These are phyloP conservation scores for Hortiboletus flavorubellus DNA, from an alignment of 768 basidiomycete species.

Conservation along the genomic window DNA sequence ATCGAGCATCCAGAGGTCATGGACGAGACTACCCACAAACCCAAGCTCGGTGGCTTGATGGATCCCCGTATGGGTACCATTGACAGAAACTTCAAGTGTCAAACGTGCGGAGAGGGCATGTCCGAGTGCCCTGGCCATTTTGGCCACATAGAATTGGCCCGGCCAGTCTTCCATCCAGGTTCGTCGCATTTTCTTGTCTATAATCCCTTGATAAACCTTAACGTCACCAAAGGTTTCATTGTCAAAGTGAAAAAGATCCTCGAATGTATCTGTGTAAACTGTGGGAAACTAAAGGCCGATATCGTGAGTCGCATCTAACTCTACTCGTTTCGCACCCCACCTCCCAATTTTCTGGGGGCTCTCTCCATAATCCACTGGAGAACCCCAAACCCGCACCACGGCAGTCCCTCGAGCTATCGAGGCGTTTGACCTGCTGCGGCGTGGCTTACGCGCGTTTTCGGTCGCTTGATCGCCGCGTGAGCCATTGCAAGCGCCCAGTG, in stretches of 20 bases:
- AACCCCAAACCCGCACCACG: conserved; percentile 93
- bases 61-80: conserved; percentile 98
- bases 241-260: conserved; percentile 99
- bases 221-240: conserved; percentile 68
- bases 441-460: conserved; percentile 83
- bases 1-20: conserved; percentile 98
- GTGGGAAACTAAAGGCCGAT: conserved; percentile 96
- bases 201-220: neutral
- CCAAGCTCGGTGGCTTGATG: conserved; percentile 93
- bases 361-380: conserved; percentile 84
- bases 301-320: conserved; percentile 85
- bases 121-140: conserved; percentile 99
- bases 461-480: conserved; percentile 91
- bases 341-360: conserved; percentile 98
- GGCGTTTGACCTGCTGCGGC: conserved; percentile 80
- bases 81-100: conserved; percentile 97
- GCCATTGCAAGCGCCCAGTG: conserved; percentile 63
- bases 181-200: conserved; percentile 29
- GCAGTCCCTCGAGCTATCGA: conserved; percentile 69
- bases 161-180: conserved; percentile 98
- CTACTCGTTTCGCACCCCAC: conserved; percentile 90
- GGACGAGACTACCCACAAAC: conserved; percentile 89
- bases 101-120: conserved; percentile 99
- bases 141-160: conserved; percentile 95
- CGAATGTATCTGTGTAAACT: conserved; percentile 98